Evolutionary conservation across 1,284 basidiomycete genomes (phyloP).

Genomic region (Ustanciosporium gigantosporum): DNA sequence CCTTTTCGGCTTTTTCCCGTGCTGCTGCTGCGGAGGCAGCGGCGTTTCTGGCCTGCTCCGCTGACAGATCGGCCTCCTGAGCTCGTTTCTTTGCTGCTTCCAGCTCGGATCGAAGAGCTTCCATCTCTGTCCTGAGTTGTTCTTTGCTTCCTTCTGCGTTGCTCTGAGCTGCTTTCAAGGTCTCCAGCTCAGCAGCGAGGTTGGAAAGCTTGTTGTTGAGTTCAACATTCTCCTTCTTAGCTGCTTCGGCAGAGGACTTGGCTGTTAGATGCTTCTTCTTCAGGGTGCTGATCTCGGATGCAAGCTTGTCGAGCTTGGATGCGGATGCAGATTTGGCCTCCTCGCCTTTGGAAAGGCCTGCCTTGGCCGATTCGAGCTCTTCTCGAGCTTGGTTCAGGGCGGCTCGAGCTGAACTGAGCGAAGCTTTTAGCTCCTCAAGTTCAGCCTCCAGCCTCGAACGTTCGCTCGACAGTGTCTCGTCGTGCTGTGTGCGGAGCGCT

Average conservation of each 20-base stretch:
- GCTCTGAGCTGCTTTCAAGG: background rate
- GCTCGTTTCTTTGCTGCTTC: constrained; percentile 4
- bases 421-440: constrained; percentile 5
- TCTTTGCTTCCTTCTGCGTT: background rate
- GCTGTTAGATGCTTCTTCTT: constrained; percentile 44
- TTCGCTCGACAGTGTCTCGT: constrained; percentile 5
- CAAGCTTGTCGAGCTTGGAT: constrained; percentile 13
- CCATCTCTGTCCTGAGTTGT: constrained; percentile 1
- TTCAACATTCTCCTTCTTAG: constrained; percentile 36
- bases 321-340: constrained; percentile 4
- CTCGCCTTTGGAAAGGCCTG: constrained; percentile 5
- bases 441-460: constrained; percentile 6
- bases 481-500: constrained; percentile 2
- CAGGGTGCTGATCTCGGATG: constrained; percentile 10
- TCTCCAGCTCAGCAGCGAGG: constrained; percentile 1
- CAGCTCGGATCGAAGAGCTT: constrained; percentile 18
- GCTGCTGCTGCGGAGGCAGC: too few species aligned
- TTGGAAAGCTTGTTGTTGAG: constrained; percentile 6
- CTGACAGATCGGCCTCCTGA: constrained; percentile 17
- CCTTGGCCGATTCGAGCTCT: constrained; percentile 2
- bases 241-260: constrained; percentile 27
- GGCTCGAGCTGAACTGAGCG: constrained; percentile 1
- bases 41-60: background rate
- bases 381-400: constrained; percentile 4
- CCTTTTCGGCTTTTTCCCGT: constrained; percentile 6